Evolutionary conservation across 139 green algal species (phyloP).

Genomic region (Edaphochlamys debaryana): DNA sequence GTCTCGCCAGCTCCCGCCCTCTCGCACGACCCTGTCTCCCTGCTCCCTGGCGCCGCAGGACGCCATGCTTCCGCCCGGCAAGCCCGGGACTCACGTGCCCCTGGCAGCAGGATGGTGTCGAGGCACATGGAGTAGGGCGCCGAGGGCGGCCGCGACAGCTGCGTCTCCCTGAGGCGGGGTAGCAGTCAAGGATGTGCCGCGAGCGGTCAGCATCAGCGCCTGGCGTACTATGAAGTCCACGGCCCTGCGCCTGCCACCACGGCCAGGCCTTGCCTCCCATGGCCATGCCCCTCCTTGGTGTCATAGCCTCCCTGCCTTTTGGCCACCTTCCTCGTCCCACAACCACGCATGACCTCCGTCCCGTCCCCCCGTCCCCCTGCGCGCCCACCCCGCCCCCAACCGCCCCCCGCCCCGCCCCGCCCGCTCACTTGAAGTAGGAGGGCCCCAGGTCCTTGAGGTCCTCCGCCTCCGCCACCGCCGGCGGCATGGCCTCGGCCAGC

Average conservation of each 20-base stretch:
- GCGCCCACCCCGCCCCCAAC: neutral
- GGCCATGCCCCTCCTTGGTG: too few relatives aligned
- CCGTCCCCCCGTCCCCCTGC: too few relatives aligned
- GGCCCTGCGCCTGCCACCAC: too few relatives aligned
- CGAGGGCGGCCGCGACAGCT: constrained; percentile 2
- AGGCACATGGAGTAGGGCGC: constrained; percentile 30
- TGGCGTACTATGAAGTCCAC: too few relatives aligned
- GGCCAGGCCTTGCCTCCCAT: too few relatives aligned
- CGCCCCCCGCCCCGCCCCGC: neutral
- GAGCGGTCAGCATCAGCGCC: too few relatives aligned
- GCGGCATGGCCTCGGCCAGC: constrained; percentile 28
- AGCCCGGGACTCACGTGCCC: neutral
- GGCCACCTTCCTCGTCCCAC: too few relatives aligned
- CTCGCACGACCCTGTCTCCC: neutral
- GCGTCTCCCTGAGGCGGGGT: neutral
- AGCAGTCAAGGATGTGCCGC: neutral
- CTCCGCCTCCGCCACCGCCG: constrained; percentile 1
- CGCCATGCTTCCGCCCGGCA: too few relatives aligned
- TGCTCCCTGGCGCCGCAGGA: neutral
- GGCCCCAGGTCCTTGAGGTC: constrained; percentile 35
- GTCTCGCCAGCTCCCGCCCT: neutral
- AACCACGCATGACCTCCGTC: too few relatives aligned
- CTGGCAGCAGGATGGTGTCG: constrained; percentile 27
- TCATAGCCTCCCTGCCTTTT: too few relatives aligned
- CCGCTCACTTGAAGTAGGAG: constrained; percentile 36